Evolutionary conservation across 78 protist species (phyloP), one percentile per base, ranked within the genome.

Genomic region (Dictyostelium discoideum): DNA sequence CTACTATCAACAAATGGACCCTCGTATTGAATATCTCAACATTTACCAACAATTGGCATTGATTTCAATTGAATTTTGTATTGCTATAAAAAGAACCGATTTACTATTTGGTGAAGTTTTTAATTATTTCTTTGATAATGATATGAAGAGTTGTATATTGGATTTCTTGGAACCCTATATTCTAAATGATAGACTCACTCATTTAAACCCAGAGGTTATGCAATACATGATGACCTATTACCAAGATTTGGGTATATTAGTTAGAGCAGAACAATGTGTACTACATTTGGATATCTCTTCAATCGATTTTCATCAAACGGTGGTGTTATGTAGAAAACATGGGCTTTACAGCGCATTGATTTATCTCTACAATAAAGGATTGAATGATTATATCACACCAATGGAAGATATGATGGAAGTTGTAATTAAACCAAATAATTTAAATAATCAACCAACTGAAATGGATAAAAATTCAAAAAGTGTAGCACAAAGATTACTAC

Each of bases 381-480:
- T 96, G 22, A 73, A 74, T n/a, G 97, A 96, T 60, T 96, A 96
- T 74, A 74, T 92, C 16, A 82, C 96, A 22, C 97, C 97, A n/a
- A 72, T 96, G 29, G 86, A 69, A 16, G 95, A 96, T 65, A 54
- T 96, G 93, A 65, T 89, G 83, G 93, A 78, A 26, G 69, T 50
- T 3, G 76, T 77, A 4, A 84, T 85, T 20, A 74, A 72, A 40
- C 96, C 92, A 73, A 54, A 80, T 14, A 93, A 63, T 22, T 24
- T 79, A 79, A 79, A 79, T 46, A 79, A 24, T 79, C 63, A 46
- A 44, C 63, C 44, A n/a, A 48, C 57, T 18, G 73, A 44, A 39
- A 32, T 40, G 46, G 72, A 37, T 9, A n/a, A 65, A 11, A 54
- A 65, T 50, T 54, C 50, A 22, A 85, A 44, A 60, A 39, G 24